Evolutionary conservation across 1,139 yeast genomes (phyloP).

Genomic region (Hansenula anomala): DNA sequence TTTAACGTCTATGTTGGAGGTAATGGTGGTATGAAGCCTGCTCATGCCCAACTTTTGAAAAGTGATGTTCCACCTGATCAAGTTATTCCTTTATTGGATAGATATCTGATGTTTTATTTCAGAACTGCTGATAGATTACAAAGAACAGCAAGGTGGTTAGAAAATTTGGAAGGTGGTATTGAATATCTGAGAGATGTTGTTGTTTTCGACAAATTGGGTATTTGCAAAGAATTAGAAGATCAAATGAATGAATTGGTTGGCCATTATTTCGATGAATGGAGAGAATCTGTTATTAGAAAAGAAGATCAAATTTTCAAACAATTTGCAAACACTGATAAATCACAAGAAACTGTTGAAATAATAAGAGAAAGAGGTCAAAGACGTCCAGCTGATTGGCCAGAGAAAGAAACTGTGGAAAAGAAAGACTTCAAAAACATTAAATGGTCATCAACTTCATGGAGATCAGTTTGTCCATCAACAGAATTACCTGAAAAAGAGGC

Average conservation of each 20-base stretch:
- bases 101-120: conserved; percentile 30
- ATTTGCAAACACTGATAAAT: conserved; percentile 26
- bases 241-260: conserved; percentile 29
- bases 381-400: conserved; percentile 32
- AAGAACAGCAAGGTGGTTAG: conserved; percentile 32
- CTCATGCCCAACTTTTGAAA: conserved; percentile 28
- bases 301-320: conserved; percentile 25
- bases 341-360: conserved; percentile 27
- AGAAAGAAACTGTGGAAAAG: conserved; percentile 16
- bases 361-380: conserved; percentile 30
- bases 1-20: conserved; percentile 31
- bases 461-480: conserved; percentile 19
- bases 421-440: conserved; percentile 24
- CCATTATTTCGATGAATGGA: conserved; percentile 30
- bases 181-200: conserved; percentile 28
- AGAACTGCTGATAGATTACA: conserved; percentile 31
- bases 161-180: conserved; percentile 28
- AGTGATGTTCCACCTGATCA: conserved; percentile 29
- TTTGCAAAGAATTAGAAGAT: conserved; percentile 26
- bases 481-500: conserved; percentile 26
- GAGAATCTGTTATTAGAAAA: conserved; percentile 19
- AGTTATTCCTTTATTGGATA: conserved; percentile 27
- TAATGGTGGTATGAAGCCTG: conserved; percentile 33
- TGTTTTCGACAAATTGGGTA: conserved; percentile 29
- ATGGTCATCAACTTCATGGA: conserved; percentile 28